These are phyloP conservation scores for Xylariaceae sp. DNA, from an alignment of 2,329 filamentous ascomycete species.

Conservation along the genomic window DNA sequence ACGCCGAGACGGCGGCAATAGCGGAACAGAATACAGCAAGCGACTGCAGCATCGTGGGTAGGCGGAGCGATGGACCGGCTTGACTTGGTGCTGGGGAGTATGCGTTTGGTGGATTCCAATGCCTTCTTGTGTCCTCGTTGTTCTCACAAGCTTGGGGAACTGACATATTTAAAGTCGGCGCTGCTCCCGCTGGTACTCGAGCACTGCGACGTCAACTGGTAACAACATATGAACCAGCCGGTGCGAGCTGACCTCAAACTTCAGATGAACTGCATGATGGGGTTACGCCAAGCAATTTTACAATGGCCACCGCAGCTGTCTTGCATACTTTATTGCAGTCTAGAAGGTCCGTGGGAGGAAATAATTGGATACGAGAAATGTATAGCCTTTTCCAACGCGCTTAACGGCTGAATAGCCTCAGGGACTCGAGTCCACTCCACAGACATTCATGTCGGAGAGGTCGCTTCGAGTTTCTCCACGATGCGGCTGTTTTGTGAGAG, in stretches of 20 bases:
- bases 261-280: neutral
- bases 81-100: neutral
- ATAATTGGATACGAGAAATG: neutral
- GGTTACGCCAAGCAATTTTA: slow-evolving; percentile 5
- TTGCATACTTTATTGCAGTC: slow-evolving; percentile 21
- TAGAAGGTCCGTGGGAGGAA: slow-evolving; percentile 5
- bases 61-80: neutral
- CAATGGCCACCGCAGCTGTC: slow-evolving; percentile 8
- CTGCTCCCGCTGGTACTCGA: neutral
- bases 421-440: neutral
- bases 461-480: neutral
- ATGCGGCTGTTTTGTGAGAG: neutral
- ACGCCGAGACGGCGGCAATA: slow-evolving; percentile 25
- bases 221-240: neutral
- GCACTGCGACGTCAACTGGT: slow-evolving; percentile 1
- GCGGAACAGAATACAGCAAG: slow-evolving; percentile 16
- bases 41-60: slow-evolving; percentile 9
- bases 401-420: neutral
- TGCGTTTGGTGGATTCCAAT: neutral
- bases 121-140: neutral
- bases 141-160: neutral
- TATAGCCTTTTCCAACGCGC: neutral
- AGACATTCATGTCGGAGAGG: neutral
- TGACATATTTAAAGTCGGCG: slow-evolving; percentile 15
- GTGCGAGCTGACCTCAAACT: slow-evolving; percentile 7